Percentiles rank a stretch among this genome's conserved stretches.
Evolutionary conservation across 176 grass and related monocot species (phyloP).

Genomic region (Hordeum marinum): DNA sequence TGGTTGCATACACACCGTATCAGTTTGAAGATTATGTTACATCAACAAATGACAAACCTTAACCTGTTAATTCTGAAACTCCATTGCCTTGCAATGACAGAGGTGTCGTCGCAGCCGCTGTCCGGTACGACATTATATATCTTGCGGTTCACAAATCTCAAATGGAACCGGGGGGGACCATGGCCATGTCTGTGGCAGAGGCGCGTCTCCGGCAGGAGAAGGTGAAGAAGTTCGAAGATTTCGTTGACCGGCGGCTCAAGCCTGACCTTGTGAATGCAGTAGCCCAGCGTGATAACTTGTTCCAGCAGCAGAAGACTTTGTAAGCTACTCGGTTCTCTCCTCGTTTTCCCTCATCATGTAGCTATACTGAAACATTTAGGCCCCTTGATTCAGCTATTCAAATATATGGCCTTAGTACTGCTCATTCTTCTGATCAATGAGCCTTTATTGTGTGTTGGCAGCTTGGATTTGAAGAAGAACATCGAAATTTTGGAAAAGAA

Average conservation of each 20-base stretch:
- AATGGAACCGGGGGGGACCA: not conserved
- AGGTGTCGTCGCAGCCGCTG: not conserved
- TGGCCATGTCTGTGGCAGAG: constrained; percentile 22
- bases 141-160: not conserved
- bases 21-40: not conserved
- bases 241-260: constrained; percentile 70
- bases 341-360: not conserved
- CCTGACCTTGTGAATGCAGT: constrained; percentile 73
- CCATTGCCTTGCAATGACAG: not conserved
- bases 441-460: constrained; percentile 1
- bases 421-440: not conserved
- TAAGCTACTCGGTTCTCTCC: constrained; percentile 31
- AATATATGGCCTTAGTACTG: not conserved
- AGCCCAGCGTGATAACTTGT: constrained; percentile 59
- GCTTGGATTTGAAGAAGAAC: constrained; percentile 87
- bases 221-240: constrained; percentile 71
- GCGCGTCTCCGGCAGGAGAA: constrained; percentile 43
- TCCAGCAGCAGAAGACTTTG: constrained; percentile 85
- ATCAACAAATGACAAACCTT: not conserved
- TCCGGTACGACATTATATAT: not conserved
- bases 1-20: not conserved
- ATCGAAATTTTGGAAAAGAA: constrained; percentile 86
- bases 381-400: not conserved
- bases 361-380: not conserved
- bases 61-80: not conserved